A percentile compares a stretch with the other conserved stretches of the same genome.
phyloP scores from a whole-genome alignment of 306 rosid genomes.

The Glycyrrhiza uralensis region DNA sequence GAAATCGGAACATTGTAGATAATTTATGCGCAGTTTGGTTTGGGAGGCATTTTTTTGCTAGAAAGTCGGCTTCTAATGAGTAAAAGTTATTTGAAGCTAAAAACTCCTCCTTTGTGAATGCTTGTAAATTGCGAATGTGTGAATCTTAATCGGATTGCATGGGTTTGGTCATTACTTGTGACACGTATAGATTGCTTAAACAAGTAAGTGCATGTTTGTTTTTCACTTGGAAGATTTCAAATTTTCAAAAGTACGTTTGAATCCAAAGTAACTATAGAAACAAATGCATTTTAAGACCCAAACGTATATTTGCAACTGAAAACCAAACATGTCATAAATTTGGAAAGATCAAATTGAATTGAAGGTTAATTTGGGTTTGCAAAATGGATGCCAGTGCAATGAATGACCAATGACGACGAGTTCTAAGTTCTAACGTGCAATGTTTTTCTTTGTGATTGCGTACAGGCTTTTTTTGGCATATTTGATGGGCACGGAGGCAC shows the following conservation, averaged over 20 bases:
- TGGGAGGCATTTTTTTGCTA: neutral
- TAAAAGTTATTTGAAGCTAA: neutral
- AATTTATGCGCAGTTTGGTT: neutral
- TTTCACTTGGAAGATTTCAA: too few relatives aligned
- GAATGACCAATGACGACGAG: too few relatives aligned
- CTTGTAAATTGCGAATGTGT: neutral
- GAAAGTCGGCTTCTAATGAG: neutral
- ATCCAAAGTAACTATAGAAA: too few relatives aligned
- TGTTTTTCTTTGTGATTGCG: neutral
- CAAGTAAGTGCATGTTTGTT: too few relatives aligned
- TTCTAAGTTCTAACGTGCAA: constrained; percentile 18
- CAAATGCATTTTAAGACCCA: too few relatives aligned
- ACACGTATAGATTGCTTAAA: neutral
- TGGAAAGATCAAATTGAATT: too few relatives aligned
- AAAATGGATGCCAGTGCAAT: neutral
- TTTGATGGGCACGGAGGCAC: constrained; percentile 94
- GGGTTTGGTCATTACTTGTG: neutral
- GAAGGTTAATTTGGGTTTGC: neutral
- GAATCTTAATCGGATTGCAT: neutral
- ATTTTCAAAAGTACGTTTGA: too few relatives aligned
- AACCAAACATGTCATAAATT: too few relatives aligned
- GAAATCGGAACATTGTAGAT: neutral
- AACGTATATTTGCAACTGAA: too few relatives aligned
- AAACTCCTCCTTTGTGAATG: too few relatives aligned
- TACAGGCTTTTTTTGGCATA: constrained; percentile 86